Evolutionary conservation across 2,329 filamentous ascomycete genomes (phyloP).

Genomic region (Trichoderma koningii): DNA sequence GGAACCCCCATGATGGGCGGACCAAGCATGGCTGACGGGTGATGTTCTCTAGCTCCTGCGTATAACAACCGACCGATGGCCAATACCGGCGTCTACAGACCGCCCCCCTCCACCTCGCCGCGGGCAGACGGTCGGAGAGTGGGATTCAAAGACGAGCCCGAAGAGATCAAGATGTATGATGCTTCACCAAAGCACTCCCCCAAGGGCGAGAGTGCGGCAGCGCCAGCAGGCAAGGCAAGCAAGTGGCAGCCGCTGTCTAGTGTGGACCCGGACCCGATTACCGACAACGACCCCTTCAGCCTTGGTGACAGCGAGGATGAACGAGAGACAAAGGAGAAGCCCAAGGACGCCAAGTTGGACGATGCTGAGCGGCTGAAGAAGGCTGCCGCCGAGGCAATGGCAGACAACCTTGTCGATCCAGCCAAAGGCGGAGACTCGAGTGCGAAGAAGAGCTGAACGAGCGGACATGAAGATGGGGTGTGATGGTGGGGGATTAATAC

Average conservation of each 20-base stretch:
- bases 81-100: conserved; percentile 80
- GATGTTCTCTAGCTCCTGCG: conserved; percentile 36
- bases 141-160: conserved; percentile 63
- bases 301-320: conserved; percentile 95
- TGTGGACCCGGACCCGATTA: conserved; percentile 77
- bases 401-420: conserved; percentile 53
- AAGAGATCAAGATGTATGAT: conserved; percentile 79
- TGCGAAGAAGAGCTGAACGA: conserved; percentile 41
- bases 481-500: conserved; percentile 7
- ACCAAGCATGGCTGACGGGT: background rate
- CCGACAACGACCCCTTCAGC: conserved; percentile 94
- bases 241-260: conserved; percentile 96
- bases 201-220: conserved; percentile 53
- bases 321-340: conserved; percentile 58
- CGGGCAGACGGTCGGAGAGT: conserved; percentile 56
- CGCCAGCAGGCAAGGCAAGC: conserved; percentile 67
- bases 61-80: conserved; percentile 60
- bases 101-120: conserved; percentile 57
- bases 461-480: background rate
- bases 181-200: conserved; percentile 58
- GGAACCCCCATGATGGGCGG: background rate
- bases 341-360: conserved; percentile 57
- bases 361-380: conserved; percentile 66
- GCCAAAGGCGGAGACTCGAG: conserved; percentile 39
- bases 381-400: conserved; percentile 63